These are phyloP conservation scores for Phytopythium delawarense DNA, from an alignment of 352 stramenopile species.

Conservation along the genomic window DNA sequence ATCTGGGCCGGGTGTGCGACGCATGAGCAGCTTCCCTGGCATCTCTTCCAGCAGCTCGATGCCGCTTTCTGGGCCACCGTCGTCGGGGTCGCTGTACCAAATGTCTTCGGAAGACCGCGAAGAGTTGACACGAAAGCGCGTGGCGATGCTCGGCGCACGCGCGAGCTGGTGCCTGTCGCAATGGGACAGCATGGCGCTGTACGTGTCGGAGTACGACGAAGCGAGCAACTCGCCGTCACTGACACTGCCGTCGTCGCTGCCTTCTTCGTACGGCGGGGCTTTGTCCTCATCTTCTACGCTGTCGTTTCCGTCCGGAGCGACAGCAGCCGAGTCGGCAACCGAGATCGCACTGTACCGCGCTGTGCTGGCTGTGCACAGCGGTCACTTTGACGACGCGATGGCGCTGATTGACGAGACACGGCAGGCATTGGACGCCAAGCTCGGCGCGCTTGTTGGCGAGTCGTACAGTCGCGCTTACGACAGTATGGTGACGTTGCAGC, in stretches of 20 bases:
- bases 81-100: slow-evolving; percentile 7
- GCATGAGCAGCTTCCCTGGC: slow-evolving; percentile 27
- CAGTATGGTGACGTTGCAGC: slow-evolving; percentile 96
- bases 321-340: slow-evolving; percentile 19
- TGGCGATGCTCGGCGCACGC: slow-evolving; percentile 77
- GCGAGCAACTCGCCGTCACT: background rate
- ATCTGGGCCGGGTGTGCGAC: background rate
- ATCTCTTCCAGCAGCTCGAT: slow-evolving; percentile 21
- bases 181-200: slow-evolving; percentile 82
- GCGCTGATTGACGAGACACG: slow-evolving; percentile 92
- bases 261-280: background rate
- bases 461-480: slow-evolving; percentile 96
- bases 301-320: slow-evolving; percentile 3
- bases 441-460: slow-evolving; percentile 95
- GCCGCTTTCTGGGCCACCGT: background rate
- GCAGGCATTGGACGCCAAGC: slow-evolving; percentile 91
- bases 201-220: slow-evolving; percentile 47
- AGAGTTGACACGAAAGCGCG: slow-evolving; percentile 47
- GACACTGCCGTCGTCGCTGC: background rate
- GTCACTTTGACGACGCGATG: slow-evolving; percentile 90
- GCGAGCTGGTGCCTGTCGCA: slow-evolving; percentile 83
- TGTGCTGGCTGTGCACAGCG: slow-evolving; percentile 93
- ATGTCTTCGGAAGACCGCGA: slow-evolving; percentile 31
- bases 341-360: slow-evolving; percentile 72
- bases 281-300: background rate